Conservation (phyloP, 2,329 filamentous ascomycete genomes). For the Fusarium begoniae region DNA sequence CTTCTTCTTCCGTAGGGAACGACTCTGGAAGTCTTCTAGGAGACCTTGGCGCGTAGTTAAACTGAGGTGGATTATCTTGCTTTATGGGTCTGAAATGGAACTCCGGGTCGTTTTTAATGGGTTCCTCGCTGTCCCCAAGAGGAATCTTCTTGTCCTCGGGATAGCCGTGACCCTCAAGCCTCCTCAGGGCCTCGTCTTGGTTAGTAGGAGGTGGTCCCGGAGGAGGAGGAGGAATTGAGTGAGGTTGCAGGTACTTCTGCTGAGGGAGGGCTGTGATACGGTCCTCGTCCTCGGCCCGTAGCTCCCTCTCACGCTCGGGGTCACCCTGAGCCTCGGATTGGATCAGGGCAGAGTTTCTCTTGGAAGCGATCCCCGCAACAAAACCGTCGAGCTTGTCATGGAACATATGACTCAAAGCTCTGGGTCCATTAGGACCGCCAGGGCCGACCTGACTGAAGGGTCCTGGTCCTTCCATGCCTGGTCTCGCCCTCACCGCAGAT, state of each 20-base stretch:
- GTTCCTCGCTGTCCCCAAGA: constrained; percentile 34
- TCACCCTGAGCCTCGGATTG: constrained; percentile 83
- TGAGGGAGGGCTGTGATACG: constrained; percentile 82
- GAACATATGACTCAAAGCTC: constrained; percentile 78
- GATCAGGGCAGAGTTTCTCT: constrained; percentile 86
- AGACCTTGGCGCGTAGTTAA: constrained; percentile 64
- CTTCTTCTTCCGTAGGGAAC: constrained; percentile 33
- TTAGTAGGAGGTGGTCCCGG: constrained; percentile 45
- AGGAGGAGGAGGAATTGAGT: constrained; percentile 47
- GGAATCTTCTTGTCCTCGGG: constrained; percentile 54
- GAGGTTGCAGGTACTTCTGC: constrained; percentile 69
- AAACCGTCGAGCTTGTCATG: constrained; percentile 90
- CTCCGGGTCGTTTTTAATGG: constrained; percentile 45
- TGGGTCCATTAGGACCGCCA: constrained; percentile 39
- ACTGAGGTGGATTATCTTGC: constrained; percentile 63
- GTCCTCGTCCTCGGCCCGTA: constrained; percentile 85
- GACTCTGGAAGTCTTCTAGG: constrained; percentile 48
- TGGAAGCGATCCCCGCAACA: constrained; percentile 85
- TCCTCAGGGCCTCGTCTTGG: constrained; percentile 58
- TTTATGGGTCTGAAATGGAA: constrained; percentile 69
- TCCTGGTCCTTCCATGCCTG: constrained; percentile 54
- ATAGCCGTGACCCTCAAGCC: constrained; percentile 59
- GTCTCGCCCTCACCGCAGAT: constrained; percentile 60
- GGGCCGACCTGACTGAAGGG: constrained; percentile 47
- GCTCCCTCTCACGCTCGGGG: constrained; percentile 78